Base-by-base conservation (phyloP, 2,329 filamentous ascomycete species). In the Diplodia seriata region DNA sequence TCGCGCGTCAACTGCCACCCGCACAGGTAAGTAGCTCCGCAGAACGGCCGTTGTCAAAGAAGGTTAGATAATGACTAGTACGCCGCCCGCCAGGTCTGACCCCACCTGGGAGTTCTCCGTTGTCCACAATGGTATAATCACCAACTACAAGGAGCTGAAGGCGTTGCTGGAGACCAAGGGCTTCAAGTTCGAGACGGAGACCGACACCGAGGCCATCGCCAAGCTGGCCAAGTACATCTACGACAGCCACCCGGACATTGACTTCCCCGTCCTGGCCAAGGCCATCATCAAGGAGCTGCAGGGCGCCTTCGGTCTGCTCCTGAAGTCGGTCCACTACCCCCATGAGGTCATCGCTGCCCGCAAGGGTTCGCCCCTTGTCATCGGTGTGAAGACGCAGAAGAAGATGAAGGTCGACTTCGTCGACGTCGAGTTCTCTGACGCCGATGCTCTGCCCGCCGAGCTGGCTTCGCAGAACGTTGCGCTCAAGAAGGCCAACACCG, bases 361-460 rank as follows among this genome's bases (percentile, higher is more conserved):
- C 76, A 99, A 99, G 88, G 95, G 95, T 83, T 99, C 95, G 70
- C 95, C 95, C 53, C 88, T 99, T 70, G 95, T 99, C 71, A 93
- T 99, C 75, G 95, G 95, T 83, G 95, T 99, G 79, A 92, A 93
- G 84, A 98, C 95, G 68, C 87, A 93, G 83, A 96, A 91, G 86
- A 97, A 97, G 85, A 98, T 99, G 95, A 99, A 98, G 90, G 95
- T 99, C 71, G 95, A 99, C 84, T 99, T 99, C 77, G 95, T 99
- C 79, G 95, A 99, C 80, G 95, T 99, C 70, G 95, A 99, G 84
- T 98, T 94, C 81, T 91, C 91, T 63, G 93, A 97, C 76, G 89
- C 90, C 76, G 85, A 85, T 73, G 87, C 91, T 73, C 90, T 99
- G 70, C 90, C 95, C 47, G 95, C 95, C 66, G 95, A 99, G 87